Evolutionary conservation across 345 rosid species (phyloP).

Genomic region (Gossypium sturtianum): DNA sequence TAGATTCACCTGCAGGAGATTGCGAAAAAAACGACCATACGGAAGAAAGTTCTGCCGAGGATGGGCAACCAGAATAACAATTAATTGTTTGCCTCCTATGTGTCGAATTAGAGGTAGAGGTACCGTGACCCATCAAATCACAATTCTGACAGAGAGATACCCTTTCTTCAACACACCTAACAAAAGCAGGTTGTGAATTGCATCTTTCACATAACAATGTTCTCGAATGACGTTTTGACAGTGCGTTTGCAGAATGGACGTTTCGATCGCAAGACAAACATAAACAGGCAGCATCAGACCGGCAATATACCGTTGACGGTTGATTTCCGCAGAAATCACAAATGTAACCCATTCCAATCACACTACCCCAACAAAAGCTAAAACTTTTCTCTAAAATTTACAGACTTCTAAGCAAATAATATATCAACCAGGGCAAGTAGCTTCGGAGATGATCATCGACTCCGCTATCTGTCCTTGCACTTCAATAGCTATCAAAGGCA

Average conservation of each 20-base stretch:
- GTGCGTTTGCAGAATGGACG: constrained; percentile 91
- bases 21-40: constrained; percentile 80
- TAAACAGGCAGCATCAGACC: constrained; percentile 89
- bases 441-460: constrained; percentile 12
- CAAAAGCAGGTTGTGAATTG: constrained; percentile 69
- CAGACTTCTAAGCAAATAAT: constrained; percentile 13
- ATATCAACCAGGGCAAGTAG: constrained; percentile 18
- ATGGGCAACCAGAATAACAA: constrained; percentile 91
- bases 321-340: constrained; percentile 94
- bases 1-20: constrained; percentile 40
- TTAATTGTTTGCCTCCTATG: constrained; percentile 76
- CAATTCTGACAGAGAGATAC: constrained; percentile 91
- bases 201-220: constrained; percentile 89
- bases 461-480: constrained; percentile 6
- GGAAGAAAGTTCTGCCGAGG: constrained; percentile 78
- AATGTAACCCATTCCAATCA: constrained; percentile 55
- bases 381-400: constrained; percentile 8
- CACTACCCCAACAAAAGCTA: constrained; percentile 5
- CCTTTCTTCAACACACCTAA: constrained; percentile 77
- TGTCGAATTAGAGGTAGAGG: constrained; percentile 39
- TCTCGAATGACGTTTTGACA: constrained; percentile 85
- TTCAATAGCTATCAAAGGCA: constrained; percentile 2
- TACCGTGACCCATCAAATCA: constrained; percentile 73
- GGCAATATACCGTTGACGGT: constrained; percentile 86
- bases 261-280: constrained; percentile 92